phyloP scores from a whole-genome alignment of 192 early-diverging fungal genomes.

The Umbelopsis vinacea region DNA sequence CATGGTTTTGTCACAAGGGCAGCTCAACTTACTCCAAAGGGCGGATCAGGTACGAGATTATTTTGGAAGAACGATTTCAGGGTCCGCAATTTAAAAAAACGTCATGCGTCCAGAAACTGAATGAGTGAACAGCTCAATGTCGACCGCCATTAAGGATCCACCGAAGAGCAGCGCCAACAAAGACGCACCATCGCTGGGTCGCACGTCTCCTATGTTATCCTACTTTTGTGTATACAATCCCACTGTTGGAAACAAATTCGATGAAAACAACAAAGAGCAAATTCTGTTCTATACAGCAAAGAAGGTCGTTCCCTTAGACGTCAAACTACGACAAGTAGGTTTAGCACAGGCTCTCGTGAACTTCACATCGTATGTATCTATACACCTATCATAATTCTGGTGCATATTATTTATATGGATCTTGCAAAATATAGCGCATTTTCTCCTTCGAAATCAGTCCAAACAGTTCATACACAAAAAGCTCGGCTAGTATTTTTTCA shows the following conservation, averaged over 20 bases:
- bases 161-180: constrained; percentile 1
- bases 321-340: constrained; percentile 75
- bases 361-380: constrained; percentile 57
- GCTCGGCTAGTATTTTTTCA: constrained; percentile 59
- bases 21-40: neutral
- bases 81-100: constrained; percentile 13
- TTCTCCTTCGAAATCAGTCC: constrained; percentile 50
- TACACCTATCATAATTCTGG: neutral
- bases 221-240: constrained; percentile 82
- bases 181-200: constrained; percentile 25
- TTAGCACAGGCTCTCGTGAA: constrained; percentile 73
- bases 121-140: neutral
- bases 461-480: constrained; percentile 67
- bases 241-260: constrained; percentile 58
- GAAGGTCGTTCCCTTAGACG: constrained; percentile 70
- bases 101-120: neutral
- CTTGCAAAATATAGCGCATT: constrained; percentile 47
- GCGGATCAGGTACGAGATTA: neutral
- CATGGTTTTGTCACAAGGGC: constrained; percentile 10
- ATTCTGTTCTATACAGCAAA: constrained; percentile 75
- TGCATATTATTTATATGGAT: neutral
- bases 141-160: neutral
- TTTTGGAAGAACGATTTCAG: neutral
- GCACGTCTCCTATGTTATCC: constrained; percentile 54
- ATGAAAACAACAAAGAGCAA: constrained; percentile 78